These are phyloP conservation scores for Boletus fagicola DNA, from an alignment of 768 basidiomycete genomes.

Conservation along the genomic window DNA sequence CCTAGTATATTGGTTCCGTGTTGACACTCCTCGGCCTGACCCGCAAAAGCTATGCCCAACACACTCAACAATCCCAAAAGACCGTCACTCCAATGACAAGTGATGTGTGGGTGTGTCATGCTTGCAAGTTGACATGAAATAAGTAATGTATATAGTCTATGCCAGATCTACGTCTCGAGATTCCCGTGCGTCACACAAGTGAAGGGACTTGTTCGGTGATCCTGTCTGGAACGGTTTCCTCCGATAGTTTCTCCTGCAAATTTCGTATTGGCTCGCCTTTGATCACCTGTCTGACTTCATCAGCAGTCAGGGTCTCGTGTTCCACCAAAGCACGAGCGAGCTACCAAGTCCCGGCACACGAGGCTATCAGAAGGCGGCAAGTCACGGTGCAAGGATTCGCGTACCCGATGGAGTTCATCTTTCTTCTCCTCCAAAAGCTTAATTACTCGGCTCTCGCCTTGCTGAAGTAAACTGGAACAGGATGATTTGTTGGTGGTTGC, in stretches of 20 bases:
- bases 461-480: slow-evolving; percentile 56
- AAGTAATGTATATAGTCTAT: slow-evolving; percentile 1
- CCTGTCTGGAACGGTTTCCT: slow-evolving; percentile 34
- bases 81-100: too few relatives aligned
- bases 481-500: too few relatives aligned
- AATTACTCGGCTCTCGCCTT: slow-evolving; percentile 64
- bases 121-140: neutral
- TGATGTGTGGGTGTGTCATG: too few relatives aligned
- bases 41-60: too few relatives aligned
- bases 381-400: slow-evolving; percentile 16
- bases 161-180: neutral
- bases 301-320: slow-evolving; percentile 86
- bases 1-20: too few relatives aligned
- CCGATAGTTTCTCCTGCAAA: slow-evolving; percentile 54
- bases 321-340: slow-evolving; percentile 91
- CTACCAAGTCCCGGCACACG: slow-evolving; percentile 37
- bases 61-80: too few relatives aligned
- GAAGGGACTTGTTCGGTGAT: neutral
- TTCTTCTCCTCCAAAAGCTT: slow-evolving; percentile 62
- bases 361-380: neutral
- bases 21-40: too few relatives aligned
- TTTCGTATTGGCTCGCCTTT: slow-evolving; percentile 76
- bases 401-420: slow-evolving; percentile 73
- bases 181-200: too few relatives aligned
- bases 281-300: slow-evolving; percentile 85